Conservation (phyloP, 2,329 filamentous ascomycete genomes). For the Fusarium sulawesiense region DNA sequence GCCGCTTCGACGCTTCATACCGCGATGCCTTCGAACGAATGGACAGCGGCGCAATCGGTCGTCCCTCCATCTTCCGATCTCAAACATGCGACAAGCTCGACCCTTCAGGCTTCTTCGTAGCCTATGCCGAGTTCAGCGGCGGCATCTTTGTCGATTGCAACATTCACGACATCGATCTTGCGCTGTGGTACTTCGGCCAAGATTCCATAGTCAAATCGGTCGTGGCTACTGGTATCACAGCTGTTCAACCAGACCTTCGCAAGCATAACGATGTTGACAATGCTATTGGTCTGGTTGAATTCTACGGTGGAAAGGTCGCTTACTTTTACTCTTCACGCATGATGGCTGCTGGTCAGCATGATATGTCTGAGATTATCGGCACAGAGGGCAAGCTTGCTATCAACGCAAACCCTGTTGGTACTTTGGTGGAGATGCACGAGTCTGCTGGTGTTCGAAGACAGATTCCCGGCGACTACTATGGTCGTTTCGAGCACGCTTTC, state of each 20-base stretch:
- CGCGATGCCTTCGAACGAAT: conserved; percentile 67
- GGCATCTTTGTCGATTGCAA: conserved; percentile 79
- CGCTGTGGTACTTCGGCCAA: conserved; percentile 51
- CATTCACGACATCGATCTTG: conserved; percentile 71
- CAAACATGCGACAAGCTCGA: conserved; percentile 78
- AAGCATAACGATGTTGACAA: conserved; percentile 51
- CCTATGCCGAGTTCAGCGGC: conserved; percentile 72
- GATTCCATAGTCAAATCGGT: conserved; percentile 49
- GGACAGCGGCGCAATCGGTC: conserved; percentile 66
- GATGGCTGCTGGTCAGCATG: conserved; percentile 76
- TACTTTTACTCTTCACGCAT: conserved; percentile 75
- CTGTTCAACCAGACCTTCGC: conserved; percentile 48
- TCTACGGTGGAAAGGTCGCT: conserved; percentile 71
- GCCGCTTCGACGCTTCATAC: conserved; percentile 72
- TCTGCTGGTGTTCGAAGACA: conserved; percentile 63
- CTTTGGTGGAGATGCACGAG: conserved; percentile 67
- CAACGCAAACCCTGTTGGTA: conserved; percentile 67
- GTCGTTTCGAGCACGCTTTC: conserved; percentile 72
- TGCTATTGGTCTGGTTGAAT: conserved; percentile 69
- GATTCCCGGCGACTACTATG: conserved; percentile 71
- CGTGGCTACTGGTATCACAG: conserved; percentile 48
- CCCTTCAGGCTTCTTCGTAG: conserved; percentile 74
- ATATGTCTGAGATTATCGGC: conserved; percentile 75
- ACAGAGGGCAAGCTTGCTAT: conserved; percentile 72
- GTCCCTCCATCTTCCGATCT: conserved; percentile 69